These are phyloP conservation scores for Solanum pinnatisectum DNA, from an alignment of 257 asterid species.

Conservation along the genomic window DNA sequence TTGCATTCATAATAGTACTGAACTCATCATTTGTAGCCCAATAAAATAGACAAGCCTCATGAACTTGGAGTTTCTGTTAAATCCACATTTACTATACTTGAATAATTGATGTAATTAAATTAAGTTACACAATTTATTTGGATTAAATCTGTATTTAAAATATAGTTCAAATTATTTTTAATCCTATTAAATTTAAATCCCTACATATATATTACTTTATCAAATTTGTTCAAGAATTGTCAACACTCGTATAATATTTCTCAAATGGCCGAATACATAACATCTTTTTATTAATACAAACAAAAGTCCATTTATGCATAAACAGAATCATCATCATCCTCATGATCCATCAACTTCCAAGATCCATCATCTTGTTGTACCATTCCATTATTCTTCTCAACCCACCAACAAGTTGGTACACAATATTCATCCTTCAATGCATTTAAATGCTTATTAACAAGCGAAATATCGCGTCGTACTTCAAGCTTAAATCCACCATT, in stretches of 20 bases:
- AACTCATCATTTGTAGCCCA: background rate
- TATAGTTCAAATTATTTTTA: background rate
- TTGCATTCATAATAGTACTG: background rate
- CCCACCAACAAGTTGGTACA: conserved; percentile 63
- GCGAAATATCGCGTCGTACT: conserved; percentile 19
- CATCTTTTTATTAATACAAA: background rate
- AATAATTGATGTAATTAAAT: too few species aligned
- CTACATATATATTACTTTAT: background rate
- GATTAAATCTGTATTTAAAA: background rate
- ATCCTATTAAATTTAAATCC: background rate
- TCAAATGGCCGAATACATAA: background rate
- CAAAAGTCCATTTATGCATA: background rate
- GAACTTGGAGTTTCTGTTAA: background rate
- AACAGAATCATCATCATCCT: conserved; percentile 1
- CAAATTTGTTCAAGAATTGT: background rate
- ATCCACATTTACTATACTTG: background rate
- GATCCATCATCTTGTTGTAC: conserved; percentile 67
- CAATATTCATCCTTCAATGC: conserved; percentile 42
- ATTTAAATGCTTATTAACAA: conserved; percentile 52
- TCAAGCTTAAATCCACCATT: conserved; percentile 8
- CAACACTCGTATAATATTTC: background rate
- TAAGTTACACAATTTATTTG: background rate
- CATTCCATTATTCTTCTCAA: conserved; percentile 64
- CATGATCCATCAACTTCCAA: conserved; percentile 61
- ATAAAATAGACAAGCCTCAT: background rate